Conservation (phyloP, 2,329 filamentous ascomycete genomes). For the Penicillium sp. region DNA sequence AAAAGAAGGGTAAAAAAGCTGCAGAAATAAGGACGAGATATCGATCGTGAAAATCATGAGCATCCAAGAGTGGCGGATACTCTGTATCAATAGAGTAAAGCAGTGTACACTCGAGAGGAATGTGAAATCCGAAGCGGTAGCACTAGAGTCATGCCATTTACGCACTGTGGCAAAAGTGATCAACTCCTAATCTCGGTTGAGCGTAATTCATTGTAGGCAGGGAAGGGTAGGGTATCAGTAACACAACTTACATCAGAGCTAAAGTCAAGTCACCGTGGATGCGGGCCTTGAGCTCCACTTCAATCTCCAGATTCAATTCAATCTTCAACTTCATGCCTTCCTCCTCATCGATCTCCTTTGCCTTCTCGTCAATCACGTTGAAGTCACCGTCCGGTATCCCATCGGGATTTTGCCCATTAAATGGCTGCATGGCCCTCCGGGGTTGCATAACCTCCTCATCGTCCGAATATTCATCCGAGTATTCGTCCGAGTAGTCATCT, state of each 20-base stretch:
- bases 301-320: constrained; percentile 63
- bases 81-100: neutral
- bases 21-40: constrained; percentile 6
- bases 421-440: constrained; percentile 28
- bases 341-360: constrained; percentile 32
- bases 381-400: constrained; percentile 26
- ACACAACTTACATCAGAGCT: constrained; percentile 46
- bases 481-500: constrained; percentile 9
- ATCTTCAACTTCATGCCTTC: constrained; percentile 56
- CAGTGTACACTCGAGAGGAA: neutral
- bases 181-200: constrained; percentile 28
- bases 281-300: constrained; percentile 64
- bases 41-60: constrained; percentile 19
- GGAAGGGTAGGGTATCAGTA: neutral
- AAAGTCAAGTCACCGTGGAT: constrained; percentile 65
- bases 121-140: neutral
- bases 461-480: constrained; percentile 33
- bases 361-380: constrained; percentile 30
- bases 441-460: constrained; percentile 22
- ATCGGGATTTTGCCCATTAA: constrained; percentile 21
- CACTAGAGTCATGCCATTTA: constrained; percentile 5
- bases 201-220: constrained; percentile 6
- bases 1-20: neutral
- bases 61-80: neutral
- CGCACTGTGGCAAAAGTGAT: constrained; percentile 21